phyloP scores from a whole-genome alignment of 2,329 filamentous ascomycete species.

The Huntiella savannae region DNA sequence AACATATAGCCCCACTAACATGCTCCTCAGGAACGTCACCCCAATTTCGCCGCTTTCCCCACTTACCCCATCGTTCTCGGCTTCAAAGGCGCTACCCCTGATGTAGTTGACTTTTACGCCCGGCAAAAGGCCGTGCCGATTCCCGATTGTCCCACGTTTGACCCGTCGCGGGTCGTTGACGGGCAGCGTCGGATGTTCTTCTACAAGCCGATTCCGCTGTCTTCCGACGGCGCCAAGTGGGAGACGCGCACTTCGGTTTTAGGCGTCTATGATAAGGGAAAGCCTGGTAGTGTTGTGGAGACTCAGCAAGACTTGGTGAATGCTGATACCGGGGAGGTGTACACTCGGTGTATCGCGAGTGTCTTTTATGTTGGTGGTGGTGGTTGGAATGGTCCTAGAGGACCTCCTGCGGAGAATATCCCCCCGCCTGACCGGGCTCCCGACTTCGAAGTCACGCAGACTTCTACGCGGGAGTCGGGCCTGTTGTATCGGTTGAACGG shows the following conservation, averaged over 20 bases:
- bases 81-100: slow-evolving; percentile 59
- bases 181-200: slow-evolving; percentile 67
- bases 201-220: slow-evolving; percentile 54
- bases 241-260: slow-evolving; percentile 60
- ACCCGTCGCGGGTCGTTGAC: slow-evolving; percentile 56
- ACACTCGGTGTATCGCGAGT: slow-evolving; percentile 41
- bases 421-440: slow-evolving; percentile 56
- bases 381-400: slow-evolving; percentile 78
- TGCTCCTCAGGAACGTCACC: slow-evolving; percentile 54
- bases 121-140: slow-evolving; percentile 46
- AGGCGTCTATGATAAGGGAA: slow-evolving; percentile 80
- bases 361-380: slow-evolving; percentile 66
- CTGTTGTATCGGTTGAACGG: slow-evolving; percentile 72
- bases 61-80: slow-evolving; percentile 71
- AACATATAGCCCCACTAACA: neutral
- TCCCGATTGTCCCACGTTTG: slow-evolving; percentile 58
- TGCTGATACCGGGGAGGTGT: slow-evolving; percentile 32
- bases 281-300: slow-evolving; percentile 63
- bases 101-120: slow-evolving; percentile 73
- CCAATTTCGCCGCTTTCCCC: slow-evolving; percentile 71
- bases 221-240: slow-evolving; percentile 53
- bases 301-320: slow-evolving; percentile 63
- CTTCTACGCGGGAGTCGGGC: slow-evolving; percentile 53
- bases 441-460: slow-evolving; percentile 49
- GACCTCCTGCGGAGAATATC: slow-evolving; percentile 60